Evolutionary conservation across 2,329 filamentous ascomycete species (phyloP).

Genomic region (Xylariaceae sp.): DNA sequence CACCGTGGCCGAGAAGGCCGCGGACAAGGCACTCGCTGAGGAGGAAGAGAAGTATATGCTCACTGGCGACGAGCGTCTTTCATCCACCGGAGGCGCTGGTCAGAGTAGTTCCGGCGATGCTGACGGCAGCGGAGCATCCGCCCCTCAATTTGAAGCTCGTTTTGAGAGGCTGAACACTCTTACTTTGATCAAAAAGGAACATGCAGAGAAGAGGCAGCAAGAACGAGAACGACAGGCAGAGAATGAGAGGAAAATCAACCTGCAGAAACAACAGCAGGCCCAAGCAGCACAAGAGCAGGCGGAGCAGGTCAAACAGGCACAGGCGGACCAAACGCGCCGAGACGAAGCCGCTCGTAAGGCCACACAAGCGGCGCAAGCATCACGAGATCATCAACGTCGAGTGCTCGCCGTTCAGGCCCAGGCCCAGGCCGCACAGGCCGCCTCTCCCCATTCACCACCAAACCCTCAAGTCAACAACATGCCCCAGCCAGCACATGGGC

Average conservation of each 20-base stretch:
- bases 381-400: slow-evolving; percentile 9
- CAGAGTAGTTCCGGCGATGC: slow-evolving; percentile 57
- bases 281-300: slow-evolving; percentile 44
- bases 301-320: slow-evolving; percentile 39
- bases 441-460: slow-evolving; percentile 33
- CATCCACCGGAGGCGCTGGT: slow-evolving; percentile 56
- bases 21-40: slow-evolving; percentile 87
- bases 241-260: slow-evolving; percentile 51
- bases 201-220: slow-evolving; percentile 72
- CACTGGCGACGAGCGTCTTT: slow-evolving; percentile 79
- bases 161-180: slow-evolving; percentile 93
- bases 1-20: slow-evolving; percentile 90
- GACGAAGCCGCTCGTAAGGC: slow-evolving; percentile 18
- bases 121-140: slow-evolving; percentile 70
- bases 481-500: slow-evolving; percentile 42
- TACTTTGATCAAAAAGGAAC: slow-evolving; percentile 75
- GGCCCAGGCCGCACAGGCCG: slow-evolving; percentile 24
- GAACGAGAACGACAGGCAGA: slow-evolving; percentile 69
- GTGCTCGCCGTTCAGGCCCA: slow-evolving; percentile 28
- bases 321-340: slow-evolving; percentile 33
- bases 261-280: slow-evolving; percentile 45
- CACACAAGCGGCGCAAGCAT: slow-evolving; percentile 6
- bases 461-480: slow-evolving; percentile 32
- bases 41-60: slow-evolving; percentile 92
- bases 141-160: slow-evolving; percentile 74